phyloP scores from a whole-genome alignment of 1,284 basidiomycete genomes.

The Ustilago trichophora region DNA sequence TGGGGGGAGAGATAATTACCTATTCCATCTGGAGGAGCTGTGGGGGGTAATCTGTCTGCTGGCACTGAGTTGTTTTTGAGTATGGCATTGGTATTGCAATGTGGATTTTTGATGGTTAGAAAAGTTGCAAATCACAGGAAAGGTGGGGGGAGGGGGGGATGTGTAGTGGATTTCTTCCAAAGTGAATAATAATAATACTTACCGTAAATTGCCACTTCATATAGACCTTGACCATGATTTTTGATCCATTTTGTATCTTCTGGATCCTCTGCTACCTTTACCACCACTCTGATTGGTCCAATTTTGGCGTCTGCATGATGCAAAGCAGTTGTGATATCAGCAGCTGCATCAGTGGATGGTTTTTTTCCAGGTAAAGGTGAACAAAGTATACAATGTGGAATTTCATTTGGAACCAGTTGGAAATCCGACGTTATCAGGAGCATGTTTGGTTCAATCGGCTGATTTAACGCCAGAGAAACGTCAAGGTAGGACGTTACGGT shows the following conservation, averaged over 20 bases:
- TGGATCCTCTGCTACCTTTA: conserved; percentile 45
- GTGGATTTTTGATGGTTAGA: too few relatives aligned
- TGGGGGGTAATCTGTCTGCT: conserved; percentile 28
- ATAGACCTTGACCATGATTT: conserved; percentile 45
- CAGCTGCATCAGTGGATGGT: conserved; percentile 6
- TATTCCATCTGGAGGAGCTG: conserved; percentile 44
- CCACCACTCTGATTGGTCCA: conserved; percentile 15
- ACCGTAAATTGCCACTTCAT: conserved; percentile 47
- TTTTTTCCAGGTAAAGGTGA: conserved; percentile 6
- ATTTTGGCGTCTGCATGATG: conserved; percentile 4
- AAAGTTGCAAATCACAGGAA: too few relatives aligned
- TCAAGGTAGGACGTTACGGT: conserved; percentile 25
- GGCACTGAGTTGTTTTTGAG: conserved; percentile 14
- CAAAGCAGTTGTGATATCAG: conserved; percentile 10
- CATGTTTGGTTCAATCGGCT: conserved; percentile 23
- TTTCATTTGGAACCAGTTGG: conserved; percentile 26
- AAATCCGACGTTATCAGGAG: conserved; percentile 26
- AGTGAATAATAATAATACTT: neutral
- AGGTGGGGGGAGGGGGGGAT: too few relatives aligned
- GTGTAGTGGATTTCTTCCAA: too few relatives aligned
- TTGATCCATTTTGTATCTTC: conserved; percentile 39
- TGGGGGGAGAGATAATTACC: too few relatives aligned
- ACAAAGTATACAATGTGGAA: conserved; percentile 17
- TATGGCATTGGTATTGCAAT: too few relatives aligned
- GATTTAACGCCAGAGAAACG: conserved; percentile 23